Conservation (phyloP, 768 basidiomycete species). For the Naganishia onofrii region DNA sequence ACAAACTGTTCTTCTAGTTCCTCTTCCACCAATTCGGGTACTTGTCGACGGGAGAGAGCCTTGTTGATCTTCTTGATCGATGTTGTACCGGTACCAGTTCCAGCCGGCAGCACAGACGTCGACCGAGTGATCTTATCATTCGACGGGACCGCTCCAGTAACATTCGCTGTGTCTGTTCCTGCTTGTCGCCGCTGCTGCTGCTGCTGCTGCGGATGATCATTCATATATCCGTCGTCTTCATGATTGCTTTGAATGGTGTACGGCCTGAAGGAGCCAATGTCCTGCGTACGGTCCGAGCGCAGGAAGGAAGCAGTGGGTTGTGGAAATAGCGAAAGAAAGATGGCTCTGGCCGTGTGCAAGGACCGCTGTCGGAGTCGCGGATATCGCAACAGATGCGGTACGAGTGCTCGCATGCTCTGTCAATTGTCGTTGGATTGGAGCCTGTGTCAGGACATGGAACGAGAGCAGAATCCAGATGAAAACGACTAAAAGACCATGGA, state of each 20-base stretch:
- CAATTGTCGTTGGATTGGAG: neutral
- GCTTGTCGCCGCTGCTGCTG: too few relatives aligned
- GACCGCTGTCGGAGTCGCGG: neutral
- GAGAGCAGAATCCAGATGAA: neutral
- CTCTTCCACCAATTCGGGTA: conserved; percentile 68
- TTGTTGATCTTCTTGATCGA: conserved; percentile 50
- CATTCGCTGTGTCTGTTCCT: too few relatives aligned
- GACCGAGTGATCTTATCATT: too few relatives aligned
- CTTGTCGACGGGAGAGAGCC: conserved; percentile 45
- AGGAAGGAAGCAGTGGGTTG: neutral
- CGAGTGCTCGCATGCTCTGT: neutral
- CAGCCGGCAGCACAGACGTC: too few relatives aligned
- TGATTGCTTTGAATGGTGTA: neutral
- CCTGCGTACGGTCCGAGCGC: neutral
- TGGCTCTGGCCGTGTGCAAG: neutral
- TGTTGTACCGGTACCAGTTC: conserved; percentile 27
- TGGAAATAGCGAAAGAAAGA: neutral
- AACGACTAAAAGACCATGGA: neutral
- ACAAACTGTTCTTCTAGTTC: conserved; percentile 87
- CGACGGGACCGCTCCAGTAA: neutral
- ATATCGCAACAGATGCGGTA: neutral
- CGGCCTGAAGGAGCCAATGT: neutral
- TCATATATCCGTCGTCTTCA: neutral
- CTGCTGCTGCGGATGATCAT: too few relatives aligned
- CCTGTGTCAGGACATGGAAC: neutral